phyloP scores from a whole-genome alignment of 192 early-diverging fungal species.

The Backusella australiensis region DNA sequence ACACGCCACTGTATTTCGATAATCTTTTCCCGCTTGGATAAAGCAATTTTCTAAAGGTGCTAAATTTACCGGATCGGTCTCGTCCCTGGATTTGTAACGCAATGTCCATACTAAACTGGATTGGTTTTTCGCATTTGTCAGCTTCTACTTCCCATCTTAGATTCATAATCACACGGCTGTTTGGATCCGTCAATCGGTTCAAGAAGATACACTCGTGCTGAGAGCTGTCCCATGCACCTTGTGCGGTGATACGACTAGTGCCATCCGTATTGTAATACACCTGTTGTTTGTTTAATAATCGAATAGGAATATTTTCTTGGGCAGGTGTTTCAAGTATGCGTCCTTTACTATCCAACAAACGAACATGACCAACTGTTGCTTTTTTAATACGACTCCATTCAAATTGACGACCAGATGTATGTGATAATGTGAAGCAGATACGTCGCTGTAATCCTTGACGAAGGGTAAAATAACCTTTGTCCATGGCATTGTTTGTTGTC shows the following conservation, averaged over 20 bases:
- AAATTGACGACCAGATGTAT: conserved; percentile 68
- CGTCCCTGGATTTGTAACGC: conserved; percentile 60
- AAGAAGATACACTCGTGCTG: conserved; percentile 66
- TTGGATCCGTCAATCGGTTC: conserved; percentile 58
- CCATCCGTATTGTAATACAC: conserved; percentile 56
- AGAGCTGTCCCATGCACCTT: conserved; percentile 75
- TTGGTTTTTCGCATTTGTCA: conserved; percentile 53
- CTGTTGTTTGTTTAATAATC: conserved; percentile 42
- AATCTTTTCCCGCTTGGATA: conserved; percentile 37
- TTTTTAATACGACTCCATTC: conserved; percentile 46
- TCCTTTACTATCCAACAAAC: conserved; percentile 59
- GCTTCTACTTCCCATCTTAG: conserved; percentile 57
- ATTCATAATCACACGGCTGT: conserved; percentile 58
- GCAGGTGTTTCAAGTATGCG: conserved; percentile 54
- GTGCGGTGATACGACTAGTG: conserved; percentile 52
- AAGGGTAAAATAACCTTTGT: conserved; percentile 59
- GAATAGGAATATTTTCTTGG: conserved; percentile 48
- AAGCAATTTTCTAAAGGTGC: conserved; percentile 44
- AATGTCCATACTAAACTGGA: conserved; percentile 60
- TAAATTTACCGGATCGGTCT: conserved; percentile 45
- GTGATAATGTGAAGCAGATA: conserved; percentile 59
- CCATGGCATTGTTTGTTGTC: conserved; percentile 41
- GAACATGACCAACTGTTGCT: conserved; percentile 47
- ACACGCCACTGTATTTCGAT: conserved; percentile 56
- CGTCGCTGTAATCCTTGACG: conserved; percentile 78